Conservation (phyloP, 2,329 filamentous ascomycete genomes). For the Clathrospora elynae region DNA sequence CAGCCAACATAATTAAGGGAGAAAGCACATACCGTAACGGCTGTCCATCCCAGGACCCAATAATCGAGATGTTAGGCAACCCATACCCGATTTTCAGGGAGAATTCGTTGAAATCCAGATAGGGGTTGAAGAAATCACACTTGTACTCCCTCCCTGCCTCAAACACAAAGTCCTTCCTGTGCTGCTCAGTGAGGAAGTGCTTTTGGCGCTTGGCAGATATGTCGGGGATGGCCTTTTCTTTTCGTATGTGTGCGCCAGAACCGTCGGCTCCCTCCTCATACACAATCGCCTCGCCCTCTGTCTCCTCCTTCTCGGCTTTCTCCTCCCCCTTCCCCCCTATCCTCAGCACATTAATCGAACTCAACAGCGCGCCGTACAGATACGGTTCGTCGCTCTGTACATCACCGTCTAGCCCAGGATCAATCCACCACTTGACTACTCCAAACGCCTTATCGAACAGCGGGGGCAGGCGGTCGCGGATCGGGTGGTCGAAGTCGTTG, state of each 20-base stretch:
- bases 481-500: slow-evolving; percentile 92
- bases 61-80: slow-evolving; percentile 75
- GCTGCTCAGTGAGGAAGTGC: slow-evolving; percentile 62
- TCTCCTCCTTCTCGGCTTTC: slow-evolving; percentile 38
- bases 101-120: slow-evolving; percentile 84
- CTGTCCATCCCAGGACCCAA: slow-evolving; percentile 82
- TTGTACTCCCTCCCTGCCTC: slow-evolving; percentile 66
- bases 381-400: slow-evolving; percentile 85
- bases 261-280: slow-evolving; percentile 59
- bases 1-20: neutral
- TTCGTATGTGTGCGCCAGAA: slow-evolving; percentile 50
- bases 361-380: slow-evolving; percentile 80
- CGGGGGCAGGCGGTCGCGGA: slow-evolving; percentile 81
- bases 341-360: slow-evolving; percentile 76
- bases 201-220: slow-evolving; percentile 59
- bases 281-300: slow-evolving; percentile 54
- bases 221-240: slow-evolving; percentile 49
- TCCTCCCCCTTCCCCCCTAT: slow-evolving; percentile 58
- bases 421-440: slow-evolving; percentile 87
- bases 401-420: slow-evolving; percentile 89
- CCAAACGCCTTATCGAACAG: slow-evolving; percentile 84
- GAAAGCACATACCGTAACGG: slow-evolving; percentile 64
- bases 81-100: slow-evolving; percentile 59
- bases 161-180: slow-evolving; percentile 64
- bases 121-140: slow-evolving; percentile 86